phyloP scores from a whole-genome alignment of 768 basidiomycete species.

The Glaciozyma martinii region DNA sequence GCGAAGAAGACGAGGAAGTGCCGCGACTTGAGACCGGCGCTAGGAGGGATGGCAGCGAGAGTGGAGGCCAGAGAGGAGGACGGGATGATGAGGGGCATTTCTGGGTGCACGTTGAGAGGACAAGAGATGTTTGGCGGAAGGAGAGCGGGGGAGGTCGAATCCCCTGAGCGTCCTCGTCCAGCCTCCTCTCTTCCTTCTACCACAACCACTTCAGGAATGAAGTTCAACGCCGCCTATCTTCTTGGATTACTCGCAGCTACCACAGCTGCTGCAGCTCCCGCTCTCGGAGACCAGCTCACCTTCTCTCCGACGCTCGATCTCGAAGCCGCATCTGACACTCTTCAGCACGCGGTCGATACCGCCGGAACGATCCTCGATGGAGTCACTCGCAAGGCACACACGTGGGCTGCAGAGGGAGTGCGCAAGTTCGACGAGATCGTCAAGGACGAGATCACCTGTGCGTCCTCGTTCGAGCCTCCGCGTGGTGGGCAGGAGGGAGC shows the following conservation, averaged over 20 bases:
- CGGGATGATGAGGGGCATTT: background rate
- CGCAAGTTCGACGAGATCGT: slow-evolving; percentile 51
- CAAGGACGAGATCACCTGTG: slow-evolving; percentile 64
- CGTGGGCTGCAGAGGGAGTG: slow-evolving; percentile 44
- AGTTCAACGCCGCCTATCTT: background rate
- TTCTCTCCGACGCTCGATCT: background rate
- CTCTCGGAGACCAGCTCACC: background rate
- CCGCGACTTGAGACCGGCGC: background rate
- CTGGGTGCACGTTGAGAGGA: background rate
- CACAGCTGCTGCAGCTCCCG: background rate
- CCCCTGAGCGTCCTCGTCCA: no score
- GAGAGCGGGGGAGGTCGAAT: no score
- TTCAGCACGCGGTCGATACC: background rate
- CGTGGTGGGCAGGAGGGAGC: background rate
- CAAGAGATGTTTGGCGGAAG: no score
- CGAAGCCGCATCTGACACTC: background rate
- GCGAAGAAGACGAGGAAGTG: slow-evolving; percentile 27
- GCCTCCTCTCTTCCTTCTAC: background rate
- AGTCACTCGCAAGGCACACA: slow-evolving; percentile 1
- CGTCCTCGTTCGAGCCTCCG: slow-evolving; percentile 36
- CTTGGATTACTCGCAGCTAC: background rate
- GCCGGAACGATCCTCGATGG: no score
- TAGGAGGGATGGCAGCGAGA: background rate
- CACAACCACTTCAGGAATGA: background rate
- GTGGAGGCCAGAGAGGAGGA: background rate